These are phyloP conservation scores for Letharia lupina DNA, from an alignment of 495 filamentous ascomycete species.

Conservation along the genomic window DNA sequence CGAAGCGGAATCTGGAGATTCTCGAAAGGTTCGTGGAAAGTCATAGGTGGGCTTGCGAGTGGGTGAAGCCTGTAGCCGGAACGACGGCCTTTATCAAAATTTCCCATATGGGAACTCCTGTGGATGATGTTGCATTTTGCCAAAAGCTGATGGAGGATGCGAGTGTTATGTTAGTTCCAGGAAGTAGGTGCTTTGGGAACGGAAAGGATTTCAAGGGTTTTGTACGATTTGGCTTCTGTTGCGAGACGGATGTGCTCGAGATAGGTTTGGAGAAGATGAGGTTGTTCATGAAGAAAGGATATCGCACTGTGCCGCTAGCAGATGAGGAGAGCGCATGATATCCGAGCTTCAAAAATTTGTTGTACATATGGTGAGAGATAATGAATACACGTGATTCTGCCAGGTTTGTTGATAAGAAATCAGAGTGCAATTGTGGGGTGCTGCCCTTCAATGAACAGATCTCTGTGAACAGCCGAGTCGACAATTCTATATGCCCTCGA, in stretches of 20 bases:
- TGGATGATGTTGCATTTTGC: conserved; percentile 68
- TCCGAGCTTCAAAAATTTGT: neutral
- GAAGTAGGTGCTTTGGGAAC: conserved; percentile 63
- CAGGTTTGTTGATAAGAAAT: neutral
- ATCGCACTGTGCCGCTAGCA: conserved; percentile 42
- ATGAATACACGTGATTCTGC: neutral
- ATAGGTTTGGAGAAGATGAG: conserved; percentile 55
- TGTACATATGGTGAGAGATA: neutral
- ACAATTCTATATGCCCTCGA: neutral
- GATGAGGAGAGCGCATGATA: conserved; percentile 1
- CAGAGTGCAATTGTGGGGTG: neutral
- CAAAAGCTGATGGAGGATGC: conserved; percentile 56
- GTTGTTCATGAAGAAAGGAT: conserved; percentile 54
- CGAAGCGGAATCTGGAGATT: conserved; percentile 58
- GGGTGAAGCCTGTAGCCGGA: conserved; percentile 71
- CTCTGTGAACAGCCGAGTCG: neutral
- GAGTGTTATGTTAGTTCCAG: conserved; percentile 76
- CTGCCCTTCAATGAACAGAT: too few relatives aligned
- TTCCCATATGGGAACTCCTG: conserved; percentile 49
- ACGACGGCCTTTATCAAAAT: conserved; percentile 79
- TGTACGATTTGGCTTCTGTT: conserved; percentile 74
- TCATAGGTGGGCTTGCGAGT: conserved; percentile 55
- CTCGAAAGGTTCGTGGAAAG: conserved; percentile 60
- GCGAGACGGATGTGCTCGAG: conserved; percentile 58
- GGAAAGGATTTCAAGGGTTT: conserved; percentile 65